Percentiles rank a stretch among this genome's conserved stretches.
These are phyloP conservation scores for Yarrowia sp. DNA, from an alignment of 805 yeast genomes.

Conservation along the genomic window DNA sequence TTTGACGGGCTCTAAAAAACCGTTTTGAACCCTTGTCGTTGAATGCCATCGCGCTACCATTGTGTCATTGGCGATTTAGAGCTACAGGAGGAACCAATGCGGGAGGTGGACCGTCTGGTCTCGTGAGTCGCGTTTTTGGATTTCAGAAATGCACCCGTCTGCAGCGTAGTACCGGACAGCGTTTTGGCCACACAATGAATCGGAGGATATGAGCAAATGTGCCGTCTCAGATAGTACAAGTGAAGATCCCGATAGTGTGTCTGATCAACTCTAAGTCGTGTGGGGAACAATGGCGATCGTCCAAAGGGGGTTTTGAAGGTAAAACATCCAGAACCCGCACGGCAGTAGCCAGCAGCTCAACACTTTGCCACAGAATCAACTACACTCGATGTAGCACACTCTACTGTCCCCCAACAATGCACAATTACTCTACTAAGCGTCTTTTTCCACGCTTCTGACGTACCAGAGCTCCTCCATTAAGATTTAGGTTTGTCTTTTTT, in stretches of 20 bases:
- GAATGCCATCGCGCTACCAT: background rate
- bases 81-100: constrained; percentile 14
- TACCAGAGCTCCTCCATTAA: background rate
- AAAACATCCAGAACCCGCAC: background rate
- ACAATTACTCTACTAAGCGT: background rate
- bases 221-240: background rate
- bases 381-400: background rate
- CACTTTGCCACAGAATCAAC: background rate
- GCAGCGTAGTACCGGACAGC: background rate
- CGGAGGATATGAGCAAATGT: background rate
- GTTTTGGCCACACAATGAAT: background rate
- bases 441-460: background rate
- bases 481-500: background rate
- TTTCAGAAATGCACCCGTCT: background rate
- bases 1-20: background rate
- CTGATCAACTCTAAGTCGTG: constrained; percentile 15
- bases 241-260: constrained; percentile 3
- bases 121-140: background rate
- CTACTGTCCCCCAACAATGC: constrained; percentile 12
- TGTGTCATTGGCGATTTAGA: background rate
- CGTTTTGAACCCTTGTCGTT: background rate
- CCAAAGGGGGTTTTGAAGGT: background rate
- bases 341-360: background rate
- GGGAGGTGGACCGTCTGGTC: background rate
- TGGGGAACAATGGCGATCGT: constrained; percentile 12